Percentiles rank a stretch among this genome's conserved stretches.
phyloP scores from a whole-genome alignment of 2,329 filamentous ascomycete species.

The Alternaria sp. region DNA sequence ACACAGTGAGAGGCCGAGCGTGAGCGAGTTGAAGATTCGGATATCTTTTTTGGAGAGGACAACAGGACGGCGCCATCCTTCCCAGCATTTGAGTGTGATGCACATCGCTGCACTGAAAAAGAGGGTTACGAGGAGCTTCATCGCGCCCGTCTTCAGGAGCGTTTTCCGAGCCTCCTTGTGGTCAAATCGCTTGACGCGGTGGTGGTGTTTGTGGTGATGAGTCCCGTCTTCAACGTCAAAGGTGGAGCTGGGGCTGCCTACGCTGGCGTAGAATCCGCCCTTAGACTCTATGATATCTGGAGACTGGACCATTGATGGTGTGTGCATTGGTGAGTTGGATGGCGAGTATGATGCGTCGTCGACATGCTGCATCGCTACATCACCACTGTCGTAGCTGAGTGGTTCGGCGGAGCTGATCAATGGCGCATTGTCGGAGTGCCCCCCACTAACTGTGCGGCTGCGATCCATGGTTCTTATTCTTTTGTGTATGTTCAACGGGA shows the following conservation, averaged over 20 bases:
- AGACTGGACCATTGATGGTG: constrained; percentile 20
- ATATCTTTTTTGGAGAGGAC: constrained; percentile 38
- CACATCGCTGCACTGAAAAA: constrained; percentile 40
- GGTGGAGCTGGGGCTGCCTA: constrained; percentile 18
- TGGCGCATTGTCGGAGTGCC: constrained; percentile 14
- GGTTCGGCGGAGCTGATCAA: constrained; percentile 21
- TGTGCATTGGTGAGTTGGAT: neutral
- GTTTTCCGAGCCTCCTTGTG: constrained; percentile 40
- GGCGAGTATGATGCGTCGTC: constrained; percentile 20
- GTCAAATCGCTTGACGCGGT: constrained; percentile 37
- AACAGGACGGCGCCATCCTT: constrained; percentile 32
- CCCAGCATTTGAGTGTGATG: constrained; percentile 35
- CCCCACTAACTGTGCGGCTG: constrained; percentile 2
- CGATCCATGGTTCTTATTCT: constrained; percentile 10
- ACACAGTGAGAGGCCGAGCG: constrained; percentile 42
- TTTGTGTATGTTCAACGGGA: neutral
- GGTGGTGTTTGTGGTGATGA: constrained; percentile 12
- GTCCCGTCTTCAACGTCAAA: constrained; percentile 29
- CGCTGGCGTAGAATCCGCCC: constrained; percentile 26
- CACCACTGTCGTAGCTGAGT: constrained; percentile 23
- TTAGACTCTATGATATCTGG: constrained; percentile 21
- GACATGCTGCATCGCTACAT: constrained; percentile 32
- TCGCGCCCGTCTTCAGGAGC: constrained; percentile 34
- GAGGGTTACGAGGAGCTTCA: constrained; percentile 36
- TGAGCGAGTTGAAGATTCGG: constrained; percentile 43